These are phyloP conservation scores for Darksidea phi DNA, from an alignment of 495 filamentous ascomycete genomes.

Conservation along the genomic window DNA sequence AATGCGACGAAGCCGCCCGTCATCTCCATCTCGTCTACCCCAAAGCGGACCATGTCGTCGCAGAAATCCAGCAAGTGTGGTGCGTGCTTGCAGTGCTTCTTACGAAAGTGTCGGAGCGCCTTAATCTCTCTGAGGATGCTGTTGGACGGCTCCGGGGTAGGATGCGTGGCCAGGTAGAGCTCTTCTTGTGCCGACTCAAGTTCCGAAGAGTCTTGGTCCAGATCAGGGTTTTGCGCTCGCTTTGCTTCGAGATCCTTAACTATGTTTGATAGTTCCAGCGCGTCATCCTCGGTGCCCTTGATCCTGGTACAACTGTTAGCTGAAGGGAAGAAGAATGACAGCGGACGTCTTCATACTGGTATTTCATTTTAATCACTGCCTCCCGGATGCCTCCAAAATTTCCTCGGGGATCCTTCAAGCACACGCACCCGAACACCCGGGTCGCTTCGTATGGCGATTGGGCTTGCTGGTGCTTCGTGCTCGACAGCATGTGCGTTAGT, in stretches of 20 bases:
- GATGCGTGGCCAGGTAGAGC: background rate
- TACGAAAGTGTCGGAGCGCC: background rate
- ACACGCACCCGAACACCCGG: background rate
- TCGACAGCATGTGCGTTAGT: background rate
- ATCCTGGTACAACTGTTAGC: background rate
- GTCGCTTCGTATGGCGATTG: constrained; percentile 4
- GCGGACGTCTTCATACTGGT: background rate
- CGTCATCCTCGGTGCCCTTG: background rate
- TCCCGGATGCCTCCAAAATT: background rate
- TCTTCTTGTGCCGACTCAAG: background rate
- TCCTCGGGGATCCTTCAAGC: background rate
- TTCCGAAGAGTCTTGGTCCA: background rate
- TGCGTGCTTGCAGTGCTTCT: background rate
- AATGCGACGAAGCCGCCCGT: background rate
- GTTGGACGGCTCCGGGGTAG: background rate
- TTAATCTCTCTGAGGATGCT: background rate
- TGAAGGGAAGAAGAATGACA: background rate
- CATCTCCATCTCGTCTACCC: background rate
- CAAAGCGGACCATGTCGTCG: background rate
- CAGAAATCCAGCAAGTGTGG: background rate
- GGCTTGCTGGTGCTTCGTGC: background rate
- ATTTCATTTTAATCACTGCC: constrained; percentile 5
- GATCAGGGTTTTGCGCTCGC: no score
- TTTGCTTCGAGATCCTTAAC: no score
- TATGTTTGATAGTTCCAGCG: no score